Conservation (phyloP, 805 yeast species). For the Metschnikowia dekortorum region DNA sequence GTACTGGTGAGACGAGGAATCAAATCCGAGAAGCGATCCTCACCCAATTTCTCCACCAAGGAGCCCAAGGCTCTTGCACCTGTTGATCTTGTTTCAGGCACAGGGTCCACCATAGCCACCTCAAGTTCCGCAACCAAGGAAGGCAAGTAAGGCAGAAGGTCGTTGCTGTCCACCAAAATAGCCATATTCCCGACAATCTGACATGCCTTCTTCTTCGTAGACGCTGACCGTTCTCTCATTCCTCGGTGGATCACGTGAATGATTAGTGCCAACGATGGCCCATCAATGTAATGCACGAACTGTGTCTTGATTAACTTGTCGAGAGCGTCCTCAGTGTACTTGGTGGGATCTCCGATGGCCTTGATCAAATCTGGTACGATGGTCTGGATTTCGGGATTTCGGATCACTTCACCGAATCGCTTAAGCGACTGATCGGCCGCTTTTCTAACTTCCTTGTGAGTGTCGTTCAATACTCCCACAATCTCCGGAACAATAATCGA, state of each 20-base stretch:
- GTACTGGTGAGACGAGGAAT: conserved; percentile 76
- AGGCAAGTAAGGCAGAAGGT: conserved; percentile 77
- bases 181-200: conserved; percentile 99
- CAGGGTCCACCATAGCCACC: conserved; percentile 97
- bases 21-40: conserved; percentile 88
- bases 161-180: conserved; percentile 83
- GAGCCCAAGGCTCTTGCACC: conserved; percentile 98
- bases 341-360: conserved; percentile 96
- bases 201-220: conserved; percentile 88
- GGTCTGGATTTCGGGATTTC: conserved; percentile 95
- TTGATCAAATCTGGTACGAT: conserved; percentile 80
- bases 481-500: conserved; percentile 93
- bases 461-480: conserved; percentile 89
- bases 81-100: conserved; percentile 93
- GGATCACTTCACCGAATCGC: conserved; percentile 92
- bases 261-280: conserved; percentile 92
- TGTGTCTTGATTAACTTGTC: conserved; percentile 85
- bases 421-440: conserved; percentile 89
- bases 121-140: conserved; percentile 79
- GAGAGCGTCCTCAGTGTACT: conserved; percentile 79
- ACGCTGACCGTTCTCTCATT: conserved; percentile 90
- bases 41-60: conserved; percentile 92
- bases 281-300: conserved; percentile 96
- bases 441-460: conserved; percentile 94
- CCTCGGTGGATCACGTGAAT: conserved; percentile 95